Evolutionary conservation across 2,329 filamentous ascomycete species (phyloP), one percentile per base, ranked within the genome.

Genomic region (Lecanicillium sp.): DNA sequence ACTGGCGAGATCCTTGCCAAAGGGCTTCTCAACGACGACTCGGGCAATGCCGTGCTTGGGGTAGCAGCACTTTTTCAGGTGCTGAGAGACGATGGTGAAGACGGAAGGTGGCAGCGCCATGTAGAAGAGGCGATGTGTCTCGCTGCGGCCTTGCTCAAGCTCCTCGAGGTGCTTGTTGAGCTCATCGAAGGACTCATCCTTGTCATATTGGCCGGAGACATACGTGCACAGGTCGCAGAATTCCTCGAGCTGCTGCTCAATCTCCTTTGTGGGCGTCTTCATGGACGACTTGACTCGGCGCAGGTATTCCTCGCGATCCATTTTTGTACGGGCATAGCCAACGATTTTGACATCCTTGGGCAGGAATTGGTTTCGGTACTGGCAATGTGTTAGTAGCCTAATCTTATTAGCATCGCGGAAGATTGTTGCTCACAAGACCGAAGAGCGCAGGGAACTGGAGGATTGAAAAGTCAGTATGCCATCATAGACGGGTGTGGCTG

Each of bases 361-460:
- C 37, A 98, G 85, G 72, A 96, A 98, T 67, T 95, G 90, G 73
- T 98, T 98, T 60, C 92, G 87, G 71, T 90, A 95, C 89, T 95
- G 59, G 47, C n/a, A 20, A 12, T 9, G 9, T 16, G 40, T 42
- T 32, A 38, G 36, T 19, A 29, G 19, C 8, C 16, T 25, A 25
- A 6, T 25, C 17, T 20, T 22, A 19, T 29, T 13, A 35, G 40
- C n/a, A 19, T 31, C 14, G 22, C 27, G 38, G 17, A 27, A 31
- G 22, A 9, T 5, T 6, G 20, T 37, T 38, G 80, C 89, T 75
- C 78, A 95, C 89, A 57, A 98, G 80, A 53, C 92, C 92, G 62
- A 98, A 98, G 41, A 98, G 80, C 44, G 92, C 92, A 50, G 92
- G 92, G 70, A 94, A 98, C 85, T 95, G 45, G 22, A 25, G 22